phyloP scores from a whole-genome alignment of 225 moss, liverwort and hornwort species.

The Marchantia polymorpha region DNA sequence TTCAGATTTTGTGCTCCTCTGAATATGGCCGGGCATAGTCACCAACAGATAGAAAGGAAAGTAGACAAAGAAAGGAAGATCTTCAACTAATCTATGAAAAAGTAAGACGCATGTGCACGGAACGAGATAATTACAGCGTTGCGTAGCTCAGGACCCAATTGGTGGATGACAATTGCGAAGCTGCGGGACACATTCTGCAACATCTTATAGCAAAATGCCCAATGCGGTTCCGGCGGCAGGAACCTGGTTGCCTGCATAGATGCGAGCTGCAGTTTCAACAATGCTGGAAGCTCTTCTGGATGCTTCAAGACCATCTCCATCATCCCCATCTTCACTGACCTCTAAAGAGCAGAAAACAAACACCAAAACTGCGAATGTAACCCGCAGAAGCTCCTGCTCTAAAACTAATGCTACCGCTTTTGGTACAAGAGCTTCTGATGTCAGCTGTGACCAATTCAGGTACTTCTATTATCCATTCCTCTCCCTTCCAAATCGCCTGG shows the following conservation, averaged over 20 bases:
- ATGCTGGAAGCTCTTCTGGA: slow-evolving; percentile 81
- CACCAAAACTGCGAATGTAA: not conserved
- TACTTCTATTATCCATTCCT: slow-evolving; percentile 4
- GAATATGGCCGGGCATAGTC: not conserved
- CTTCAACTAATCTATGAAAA: not conserved
- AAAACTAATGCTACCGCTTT: not conserved
- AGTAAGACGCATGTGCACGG: not conserved
- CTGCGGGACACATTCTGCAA: slow-evolving; percentile 87
- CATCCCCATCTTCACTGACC: slow-evolving; percentile 54
- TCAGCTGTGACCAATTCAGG: not conserved
- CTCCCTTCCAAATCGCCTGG: not conserved
- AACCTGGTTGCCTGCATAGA: slow-evolving; percentile 65
- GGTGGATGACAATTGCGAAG: slow-evolving; percentile 94
- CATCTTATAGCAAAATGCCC: slow-evolving; percentile 80
- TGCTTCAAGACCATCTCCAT: slow-evolving; percentile 65
- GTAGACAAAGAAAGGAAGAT: not conserved
- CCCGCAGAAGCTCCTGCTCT: not conserved
- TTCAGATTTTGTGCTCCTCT: not conserved
- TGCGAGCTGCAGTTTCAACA: slow-evolving; percentile 71
- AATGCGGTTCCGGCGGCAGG: slow-evolving; percentile 68
- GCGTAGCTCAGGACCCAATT: slow-evolving; percentile 84
- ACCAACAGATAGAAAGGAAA: not conserved
- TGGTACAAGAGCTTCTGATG: not conserved
- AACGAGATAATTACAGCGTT: slow-evolving; percentile 61
- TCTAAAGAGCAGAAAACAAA: not conserved